These are phyloP conservation scores for Picea glauca DNA, from an alignment of 75 land plant species.

Conservation along the genomic window DNA sequence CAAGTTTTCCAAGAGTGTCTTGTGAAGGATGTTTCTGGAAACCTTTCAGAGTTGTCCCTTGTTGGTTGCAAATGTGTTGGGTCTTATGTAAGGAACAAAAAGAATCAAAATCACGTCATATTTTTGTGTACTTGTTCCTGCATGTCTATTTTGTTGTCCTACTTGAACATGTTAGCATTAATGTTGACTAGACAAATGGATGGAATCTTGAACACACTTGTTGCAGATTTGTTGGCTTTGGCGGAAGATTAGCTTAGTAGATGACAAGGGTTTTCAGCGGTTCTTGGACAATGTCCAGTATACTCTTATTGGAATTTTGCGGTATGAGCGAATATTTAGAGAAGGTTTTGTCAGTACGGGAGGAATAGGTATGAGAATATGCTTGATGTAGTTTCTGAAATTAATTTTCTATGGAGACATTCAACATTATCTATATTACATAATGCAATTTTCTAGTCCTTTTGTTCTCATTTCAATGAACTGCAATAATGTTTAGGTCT, in stretches of 20 bases:
- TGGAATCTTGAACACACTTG: neutral
- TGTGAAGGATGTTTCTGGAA: slow-evolving; percentile 49
- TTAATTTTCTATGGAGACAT: slow-evolving; percentile 12
- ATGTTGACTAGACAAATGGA: neutral
- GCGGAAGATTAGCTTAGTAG: slow-evolving; percentile 67
- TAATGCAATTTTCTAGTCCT: neutral
- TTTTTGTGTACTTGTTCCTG: neutral
- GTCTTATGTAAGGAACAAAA: slow-evolving; percentile 91
- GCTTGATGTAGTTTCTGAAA: neutral
- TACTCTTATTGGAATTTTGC: slow-evolving; percentile 73
- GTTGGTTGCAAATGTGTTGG: slow-evolving; percentile 85
- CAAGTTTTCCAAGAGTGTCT: slow-evolving; percentile 77
- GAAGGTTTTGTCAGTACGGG: slow-evolving; percentile 94
- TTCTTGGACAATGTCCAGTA: slow-evolving; percentile 92
- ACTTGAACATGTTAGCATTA: neutral
- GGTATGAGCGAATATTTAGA: slow-evolving; percentile 97
- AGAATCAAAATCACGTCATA: slow-evolving; percentile 86
- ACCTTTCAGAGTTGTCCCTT: slow-evolving; percentile 60
- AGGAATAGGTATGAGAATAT: slow-evolving; percentile 61
- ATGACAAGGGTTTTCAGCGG: slow-evolving; percentile 72
- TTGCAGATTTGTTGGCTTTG: slow-evolving; percentile 92
- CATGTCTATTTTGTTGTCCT: neutral
- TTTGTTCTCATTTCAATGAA: neutral
- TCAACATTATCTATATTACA: slow-evolving; percentile 12
- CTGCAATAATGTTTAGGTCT: neutral